These are phyloP conservation scores for Gremmenia infestans DNA, from an alignment of 2,329 filamentous ascomycete genomes.

Conservation along the genomic window DNA sequence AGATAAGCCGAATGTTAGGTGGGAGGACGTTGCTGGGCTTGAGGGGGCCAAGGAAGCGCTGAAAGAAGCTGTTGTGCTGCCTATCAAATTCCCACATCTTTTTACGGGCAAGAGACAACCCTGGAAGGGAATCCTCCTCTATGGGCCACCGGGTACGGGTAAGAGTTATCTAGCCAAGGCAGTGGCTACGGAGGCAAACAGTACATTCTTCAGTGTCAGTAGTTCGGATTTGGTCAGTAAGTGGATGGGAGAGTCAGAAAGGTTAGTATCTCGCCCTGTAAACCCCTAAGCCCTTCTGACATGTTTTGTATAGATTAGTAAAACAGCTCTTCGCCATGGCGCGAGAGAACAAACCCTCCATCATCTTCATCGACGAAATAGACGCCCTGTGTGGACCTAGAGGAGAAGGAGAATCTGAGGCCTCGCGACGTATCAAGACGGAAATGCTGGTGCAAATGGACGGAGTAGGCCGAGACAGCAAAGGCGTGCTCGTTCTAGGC, in stretches of 20 bases:
- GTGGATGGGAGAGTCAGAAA: constrained; percentile 99
- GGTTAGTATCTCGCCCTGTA: constrained; percentile 47
- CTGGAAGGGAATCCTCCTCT: constrained; percentile 96
- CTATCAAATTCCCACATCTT: constrained; percentile 96
- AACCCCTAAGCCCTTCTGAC: constrained; percentile 4
- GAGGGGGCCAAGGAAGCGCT: constrained; percentile 93
- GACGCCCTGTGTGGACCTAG: constrained; percentile 93
- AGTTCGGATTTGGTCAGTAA: constrained; percentile 97
- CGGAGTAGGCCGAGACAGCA: constrained; percentile 92
- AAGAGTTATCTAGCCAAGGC: constrained; percentile 98
- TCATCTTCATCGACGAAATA: constrained; percentile 98
- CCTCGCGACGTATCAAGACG: constrained; percentile 95
- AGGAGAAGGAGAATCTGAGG: constrained; percentile 93
- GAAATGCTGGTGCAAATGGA: constrained; percentile 99
- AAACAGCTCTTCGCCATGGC: constrained; percentile 98
- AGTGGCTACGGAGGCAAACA: constrained; percentile 96
- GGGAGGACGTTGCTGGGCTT: constrained; percentile 96
- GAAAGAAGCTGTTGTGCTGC: constrained; percentile 95
- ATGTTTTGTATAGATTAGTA: constrained; percentile 51
- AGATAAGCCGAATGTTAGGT: constrained; percentile 93
- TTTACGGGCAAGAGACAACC: constrained; percentile 95
- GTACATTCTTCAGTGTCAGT: constrained; percentile 97
- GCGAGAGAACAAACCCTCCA: constrained; percentile 93
- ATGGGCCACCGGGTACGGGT: constrained; percentile 92
- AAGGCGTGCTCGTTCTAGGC: constrained; percentile 87